Percentiles rank a stretch among this genome's conserved stretches.
phyloP scores from a whole-genome alignment of 495 filamentous ascomycete species.

The Beverwykella pulmonaria region DNA sequence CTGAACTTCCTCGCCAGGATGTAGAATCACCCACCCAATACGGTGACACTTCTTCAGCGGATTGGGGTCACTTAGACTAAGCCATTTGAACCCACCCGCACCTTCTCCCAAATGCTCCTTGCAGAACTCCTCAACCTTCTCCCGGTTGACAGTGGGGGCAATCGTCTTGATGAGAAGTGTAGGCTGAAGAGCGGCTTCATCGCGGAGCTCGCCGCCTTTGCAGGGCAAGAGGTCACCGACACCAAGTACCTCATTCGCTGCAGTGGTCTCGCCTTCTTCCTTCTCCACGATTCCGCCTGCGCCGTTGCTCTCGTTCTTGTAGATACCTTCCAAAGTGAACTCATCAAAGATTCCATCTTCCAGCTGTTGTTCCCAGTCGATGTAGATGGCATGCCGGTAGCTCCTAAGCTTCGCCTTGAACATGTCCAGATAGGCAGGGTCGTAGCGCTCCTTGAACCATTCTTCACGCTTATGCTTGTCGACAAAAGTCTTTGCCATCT shows the following conservation, averaged over 20 bases:
- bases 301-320: conserved; percentile 89
- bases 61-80: conserved; percentile 94
- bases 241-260: conserved; percentile 86
- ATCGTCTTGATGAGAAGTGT: conserved; percentile 97
- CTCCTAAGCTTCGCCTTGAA: conserved; percentile 71
- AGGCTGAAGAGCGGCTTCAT: conserved; percentile 80
- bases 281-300: conserved; percentile 85
- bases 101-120: conserved; percentile 86
- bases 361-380: conserved; percentile 83
- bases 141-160: conserved; percentile 92
- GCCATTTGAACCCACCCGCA: conserved; percentile 85
- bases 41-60: conserved; percentile 95
- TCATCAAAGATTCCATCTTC: conserved; percentile 85
- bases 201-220: conserved; percentile 75
- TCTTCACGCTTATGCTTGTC: conserved; percentile 88
- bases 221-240: conserved; percentile 85
- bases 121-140: conserved; percentile 88
- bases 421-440: conserved; percentile 72
- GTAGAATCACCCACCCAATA: conserved; percentile 97
- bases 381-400: conserved; percentile 72
- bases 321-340: conserved; percentile 91
- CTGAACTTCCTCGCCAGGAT: conserved; percentile 71
- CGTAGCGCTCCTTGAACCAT: conserved; percentile 97
- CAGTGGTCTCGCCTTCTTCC: conserved; percentile 89
- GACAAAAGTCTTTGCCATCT: conserved; percentile 87